These are phyloP conservation scores for Pestalotiopsis sp. DNA, from an alignment of 2,329 filamentous ascomycete genomes.

Conservation along the genomic window DNA sequence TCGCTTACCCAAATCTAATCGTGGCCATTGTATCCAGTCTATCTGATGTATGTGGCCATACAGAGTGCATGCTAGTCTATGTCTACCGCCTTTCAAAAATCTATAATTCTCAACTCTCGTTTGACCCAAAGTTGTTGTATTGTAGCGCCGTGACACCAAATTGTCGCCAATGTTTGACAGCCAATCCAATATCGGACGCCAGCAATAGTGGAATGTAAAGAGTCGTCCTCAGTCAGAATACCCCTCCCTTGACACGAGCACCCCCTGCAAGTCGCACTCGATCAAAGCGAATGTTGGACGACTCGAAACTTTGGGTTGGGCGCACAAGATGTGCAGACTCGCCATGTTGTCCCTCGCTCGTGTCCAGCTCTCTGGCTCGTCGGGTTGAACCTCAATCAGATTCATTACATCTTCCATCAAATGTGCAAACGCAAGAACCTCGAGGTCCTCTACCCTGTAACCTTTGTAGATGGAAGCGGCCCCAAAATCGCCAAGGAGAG, in stretches of 20 bases:
- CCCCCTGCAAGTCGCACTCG: not conserved
- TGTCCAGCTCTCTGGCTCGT: not conserved
- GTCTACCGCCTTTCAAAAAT: not conserved
- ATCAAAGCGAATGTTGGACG: not conserved
- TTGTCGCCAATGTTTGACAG: not conserved
- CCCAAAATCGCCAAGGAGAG: conserved; percentile 50
- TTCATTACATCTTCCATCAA: conserved; percentile 47
- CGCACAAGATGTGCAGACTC: not conserved
- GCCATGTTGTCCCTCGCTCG: not conserved
- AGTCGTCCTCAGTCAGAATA: too few species aligned
- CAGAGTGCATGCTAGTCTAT: not conserved
- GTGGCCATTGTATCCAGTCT: not conserved
- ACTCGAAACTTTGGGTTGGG: not conserved
- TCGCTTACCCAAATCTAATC: not conserved
- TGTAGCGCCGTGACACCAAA: not conserved
- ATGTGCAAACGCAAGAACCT: conserved; percentile 51
- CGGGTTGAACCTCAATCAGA: conserved; percentile 25
- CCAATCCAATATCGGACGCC: not conserved
- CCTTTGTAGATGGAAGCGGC: conserved; percentile 47
- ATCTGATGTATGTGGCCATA: not conserved
- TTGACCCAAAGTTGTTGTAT: not conserved
- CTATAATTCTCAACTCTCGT: not conserved
- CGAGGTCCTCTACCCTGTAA: conserved; percentile 41
- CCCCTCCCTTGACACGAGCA: not conserved
- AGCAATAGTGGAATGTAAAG: too few species aligned